These are phyloP conservation scores for Verticillium zaregamsianum DNA, from an alignment of 2,329 filamentous ascomycete genomes.

Conservation along the genomic window DNA sequence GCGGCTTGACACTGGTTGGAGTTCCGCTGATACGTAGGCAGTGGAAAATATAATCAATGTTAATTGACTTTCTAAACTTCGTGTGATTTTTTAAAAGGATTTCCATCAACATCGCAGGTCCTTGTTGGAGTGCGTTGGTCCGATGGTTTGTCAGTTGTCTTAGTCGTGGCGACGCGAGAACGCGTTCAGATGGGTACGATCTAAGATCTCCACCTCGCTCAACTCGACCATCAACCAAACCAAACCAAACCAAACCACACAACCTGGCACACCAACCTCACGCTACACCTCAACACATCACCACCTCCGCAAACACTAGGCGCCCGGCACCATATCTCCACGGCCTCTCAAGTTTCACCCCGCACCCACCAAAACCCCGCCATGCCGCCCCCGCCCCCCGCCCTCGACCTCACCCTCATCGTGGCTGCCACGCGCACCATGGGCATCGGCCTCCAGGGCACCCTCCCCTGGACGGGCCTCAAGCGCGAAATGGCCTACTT, in stretches of 20 bases:
- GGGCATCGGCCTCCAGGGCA: conserved; percentile 78
- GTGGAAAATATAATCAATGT: too few relatives aligned
- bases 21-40: too few relatives aligned
- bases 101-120: too few relatives aligned
- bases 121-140: too few relatives aligned
- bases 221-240: background rate
- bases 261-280: background rate
- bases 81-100: too few relatives aligned
- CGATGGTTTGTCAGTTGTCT: background rate
- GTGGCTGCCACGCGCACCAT: conserved; percentile 88
- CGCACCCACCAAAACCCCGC: background rate
- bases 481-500: conserved; percentile 95
- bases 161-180: background rate
- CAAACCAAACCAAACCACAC: background rate
- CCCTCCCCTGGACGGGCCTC: conserved; percentile 83
- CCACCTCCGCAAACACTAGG: background rate
- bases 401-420: conserved; percentile 74
- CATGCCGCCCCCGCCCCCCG: conserved; percentile 18
- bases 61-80: too few relatives aligned
- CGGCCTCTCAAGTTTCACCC: background rate
- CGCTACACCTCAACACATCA: background rate
- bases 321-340: background rate
- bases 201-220: background rate
- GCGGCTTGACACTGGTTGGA: too few relatives aligned
- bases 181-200: background rate